Conservation (phyloP, 371 early-diverging fungal genomes). For the Syncephalis fuscata region DNA sequence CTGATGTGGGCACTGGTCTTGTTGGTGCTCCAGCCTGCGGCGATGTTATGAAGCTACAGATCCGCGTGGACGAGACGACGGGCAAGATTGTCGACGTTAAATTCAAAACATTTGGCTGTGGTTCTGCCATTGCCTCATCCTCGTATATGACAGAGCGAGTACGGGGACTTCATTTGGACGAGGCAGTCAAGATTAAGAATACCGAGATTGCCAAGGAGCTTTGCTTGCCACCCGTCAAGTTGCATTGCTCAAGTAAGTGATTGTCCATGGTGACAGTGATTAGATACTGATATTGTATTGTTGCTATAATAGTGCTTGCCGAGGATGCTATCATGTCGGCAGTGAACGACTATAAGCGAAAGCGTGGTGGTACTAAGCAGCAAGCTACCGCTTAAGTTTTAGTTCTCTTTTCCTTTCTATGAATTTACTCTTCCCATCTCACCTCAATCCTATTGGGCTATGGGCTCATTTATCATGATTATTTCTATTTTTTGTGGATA, state of each 20-base stretch:
- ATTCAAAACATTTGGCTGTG: slow-evolving; percentile 99
- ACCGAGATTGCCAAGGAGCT: slow-evolving; percentile 96
- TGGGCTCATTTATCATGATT: no score
- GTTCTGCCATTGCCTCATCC: slow-evolving; percentile 94
- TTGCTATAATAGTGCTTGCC: slow-evolving; percentile 64
- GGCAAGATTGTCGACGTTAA: slow-evolving; percentile 92
- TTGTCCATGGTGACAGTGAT: background rate
- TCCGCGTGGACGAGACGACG: slow-evolving; percentile 78
- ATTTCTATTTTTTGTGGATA: no score
- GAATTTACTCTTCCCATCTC: no score
- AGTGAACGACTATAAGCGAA: slow-evolving; percentile 75
- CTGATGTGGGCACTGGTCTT: slow-evolving; percentile 91
- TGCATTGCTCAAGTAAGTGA: slow-evolving; percentile 89
- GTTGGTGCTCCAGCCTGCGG: slow-evolving; percentile 99
- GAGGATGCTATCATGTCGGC: slow-evolving; percentile 98
- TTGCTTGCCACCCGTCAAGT: slow-evolving; percentile 93
- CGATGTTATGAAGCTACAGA: slow-evolving; percentile 99
- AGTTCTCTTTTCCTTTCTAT: no score
- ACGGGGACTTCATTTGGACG: slow-evolving; percentile 80
- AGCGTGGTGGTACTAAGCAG: slow-evolving; percentile 16
- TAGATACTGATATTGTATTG: background rate
- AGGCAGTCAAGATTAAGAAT: slow-evolving; percentile 87
- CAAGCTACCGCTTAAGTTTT: no score
- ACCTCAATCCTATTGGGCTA: no score
- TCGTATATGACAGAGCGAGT: slow-evolving; percentile 90